Evolutionary conservation across 2,329 filamentous ascomycete species (phyloP).

Genomic region (Epichloe coenophiala): DNA sequence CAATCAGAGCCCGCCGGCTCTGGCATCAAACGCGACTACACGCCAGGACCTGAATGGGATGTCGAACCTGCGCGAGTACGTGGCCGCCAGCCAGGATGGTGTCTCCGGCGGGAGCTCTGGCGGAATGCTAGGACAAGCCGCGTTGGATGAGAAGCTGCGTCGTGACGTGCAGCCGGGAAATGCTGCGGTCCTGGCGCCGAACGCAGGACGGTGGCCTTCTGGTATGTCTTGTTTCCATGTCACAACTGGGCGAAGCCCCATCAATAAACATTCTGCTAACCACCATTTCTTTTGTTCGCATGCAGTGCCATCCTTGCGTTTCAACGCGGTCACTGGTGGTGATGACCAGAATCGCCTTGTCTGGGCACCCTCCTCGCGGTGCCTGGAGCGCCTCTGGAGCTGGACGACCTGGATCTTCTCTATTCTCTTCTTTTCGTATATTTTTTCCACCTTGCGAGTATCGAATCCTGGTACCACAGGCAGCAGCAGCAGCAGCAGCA

Average conservation of each 20-base stretch:
- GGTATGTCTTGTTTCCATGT: neutral
- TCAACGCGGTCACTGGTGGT: constrained; percentile 23
- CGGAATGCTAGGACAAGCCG: constrained; percentile 7
- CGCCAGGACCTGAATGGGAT: constrained; percentile 42
- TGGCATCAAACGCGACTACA: constrained; percentile 36
- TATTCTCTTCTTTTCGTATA: constrained; percentile 23
- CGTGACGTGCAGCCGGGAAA: neutral
- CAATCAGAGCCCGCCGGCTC: constrained; percentile 39
- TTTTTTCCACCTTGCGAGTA: constrained; percentile 12
- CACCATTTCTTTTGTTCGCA: no score
- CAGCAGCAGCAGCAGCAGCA: no score
- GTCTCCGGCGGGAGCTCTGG: constrained; percentile 15
- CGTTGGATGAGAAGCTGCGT: constrained; percentile 14
- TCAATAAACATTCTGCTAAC: no score
- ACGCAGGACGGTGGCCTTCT: constrained; percentile 17
- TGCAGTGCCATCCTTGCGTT: constrained; percentile 19
- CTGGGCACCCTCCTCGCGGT: constrained; percentile 16
- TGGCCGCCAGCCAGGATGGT: constrained; percentile 22
- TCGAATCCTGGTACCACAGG: neutral
- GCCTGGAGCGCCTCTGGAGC: constrained; percentile 21
- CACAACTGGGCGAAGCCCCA: constrained; percentile 10
- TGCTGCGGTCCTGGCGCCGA: constrained; percentile 2
- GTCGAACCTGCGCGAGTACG: constrained; percentile 33
- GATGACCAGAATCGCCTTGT: constrained; percentile 24
- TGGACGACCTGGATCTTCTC: constrained; percentile 30